Evolutionary conservation across 192 early-diverging fungal genomes (phyloP), one percentile per base, ranked within the genome.

Genomic region (Bifiguratus adelaidae): DNA sequence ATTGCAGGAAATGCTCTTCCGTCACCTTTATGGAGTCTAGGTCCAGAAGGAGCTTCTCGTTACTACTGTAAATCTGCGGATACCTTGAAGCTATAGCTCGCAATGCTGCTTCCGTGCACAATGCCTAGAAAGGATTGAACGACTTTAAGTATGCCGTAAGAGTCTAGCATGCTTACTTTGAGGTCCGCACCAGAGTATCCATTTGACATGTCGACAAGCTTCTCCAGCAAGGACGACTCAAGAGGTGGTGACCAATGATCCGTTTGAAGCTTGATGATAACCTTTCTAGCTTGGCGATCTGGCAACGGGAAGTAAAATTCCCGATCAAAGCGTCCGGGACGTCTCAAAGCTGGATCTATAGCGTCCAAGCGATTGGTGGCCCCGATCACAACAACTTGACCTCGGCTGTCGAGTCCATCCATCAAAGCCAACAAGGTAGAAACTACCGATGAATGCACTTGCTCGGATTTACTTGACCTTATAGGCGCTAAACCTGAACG

Each of bases 351-450:
- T 7, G 85, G 85, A 56, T 87, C 85, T 3, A 85, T 73, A 3
- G 82, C 72, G 44, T 87, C 85, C 13, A 83, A 78, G 6, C 82
- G 62, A 46, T 87, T 87, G 2, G 82, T 87, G 0, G 82, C 82
- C 22, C 82, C 82, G 59, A 85, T 83, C 9, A 85, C 82, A 46
- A 87, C 73, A 3, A 87, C 85, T 53, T 85, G 82, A 9, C 83
- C 49, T 46, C 49, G 41, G 16, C 54, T 78, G 50, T 62, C 85
- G 6, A 87, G 51, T 12, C 85, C 85, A 50, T 87, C 82, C 85
- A 87, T 87, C 30, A 87, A 56, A 3, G 82, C 78, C 20, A 87
- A 60, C 42, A 87, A 63, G 5, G 85, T 81, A 6, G 83, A 73
- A 8, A 87, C 85, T 16, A 87, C 74, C 7, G 79, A 81, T 12